phyloP scores from a whole-genome alignment of 148 eudicot species.

The Chenopodium suecicum region DNA sequence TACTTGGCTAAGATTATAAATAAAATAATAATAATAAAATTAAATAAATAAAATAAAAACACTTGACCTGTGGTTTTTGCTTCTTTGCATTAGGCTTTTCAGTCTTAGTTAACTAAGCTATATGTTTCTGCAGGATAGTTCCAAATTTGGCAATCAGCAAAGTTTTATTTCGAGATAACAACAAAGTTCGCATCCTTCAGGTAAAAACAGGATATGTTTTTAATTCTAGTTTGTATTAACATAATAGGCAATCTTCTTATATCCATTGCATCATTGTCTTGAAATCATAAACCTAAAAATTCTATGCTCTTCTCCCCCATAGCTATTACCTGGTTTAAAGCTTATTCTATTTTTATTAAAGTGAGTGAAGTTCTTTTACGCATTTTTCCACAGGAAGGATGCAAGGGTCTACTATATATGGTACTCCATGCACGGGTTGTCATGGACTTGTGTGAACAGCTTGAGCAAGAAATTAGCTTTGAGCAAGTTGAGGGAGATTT shows the following conservation, averaged over 20 bases:
- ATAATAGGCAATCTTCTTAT: not conserved
- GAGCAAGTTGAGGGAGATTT: constrained; percentile 98
- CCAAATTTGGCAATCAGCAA: constrained; percentile 98
- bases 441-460: constrained; percentile 81
- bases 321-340: not conserved
- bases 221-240: not conserved
- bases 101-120: not conserved
- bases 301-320: not conserved
- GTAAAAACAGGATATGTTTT: constrained; percentile 27
- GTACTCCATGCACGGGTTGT: constrained; percentile 95
- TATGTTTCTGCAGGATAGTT: constrained; percentile 64
- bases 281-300: not conserved
- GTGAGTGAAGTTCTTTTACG: not conserved
- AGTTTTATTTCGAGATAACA: constrained; percentile 78
- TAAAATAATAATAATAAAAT: too few relatives aligned
- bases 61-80: not conserved
- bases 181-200: constrained; percentile 94
- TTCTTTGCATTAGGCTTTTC: not conserved
- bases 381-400: constrained; percentile 74
- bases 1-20: not conserved
- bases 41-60: too few relatives aligned
- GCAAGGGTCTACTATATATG: constrained; percentile 96
- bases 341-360: not conserved
- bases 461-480: constrained; percentile 81
- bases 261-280: not conserved